Base-by-base conservation (phyloP, 2,329 filamentous ascomycete species). In the Sphaerulina vaccinii region DNA sequence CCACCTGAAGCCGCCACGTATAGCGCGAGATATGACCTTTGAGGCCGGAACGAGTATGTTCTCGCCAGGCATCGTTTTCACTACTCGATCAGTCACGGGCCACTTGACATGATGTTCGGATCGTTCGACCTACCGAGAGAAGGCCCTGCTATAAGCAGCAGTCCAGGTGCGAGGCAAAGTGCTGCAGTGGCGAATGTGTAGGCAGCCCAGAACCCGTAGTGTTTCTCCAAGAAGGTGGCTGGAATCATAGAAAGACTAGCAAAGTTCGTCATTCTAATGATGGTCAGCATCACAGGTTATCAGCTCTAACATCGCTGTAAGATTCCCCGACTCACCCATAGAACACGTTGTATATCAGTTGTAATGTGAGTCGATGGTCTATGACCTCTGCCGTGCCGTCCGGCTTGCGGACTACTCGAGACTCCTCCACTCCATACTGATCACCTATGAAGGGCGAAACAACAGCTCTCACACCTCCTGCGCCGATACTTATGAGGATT, bases 311-410 rank as follows among this genome's bases (percentile, higher is more conserved):
- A 27, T 27, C 5, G 24, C 24, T 27, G 24, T 5, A 27, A 6
- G 6, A 27, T 5, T 29, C 24, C 13, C 10, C 6, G 5, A 22
- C 49, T 35, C 24, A 55, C 52, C 27, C 43, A 41, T 55, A 55
- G 38, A 29, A 55, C 27, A 52, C 35, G 32, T 52, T 55, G 52
- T 55, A 55, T 15, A 55, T 52, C 39, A 49, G 24, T 24, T 55
- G 52, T 11, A 55, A 37, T 10, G 52, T 55, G 29, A 55, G 27
- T 15, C 49, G 37, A 42, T 33, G 49, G 16, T 54, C 52, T n/a
- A 54, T 37, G 2, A 54, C 35, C 13, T 21, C n/a, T n/a, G 9
- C 37, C 15, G 18, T 6, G 19, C 8, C 37, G 24, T 15, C 45
- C 27, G 9, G 39, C 39, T 29, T 40, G 19, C 29, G 19, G 10